Evolutionary conservation across 345 rosid genomes (phyloP), one percentile per base, ranked within the genome.

Genomic region (Dovyalis caffra): DNA sequence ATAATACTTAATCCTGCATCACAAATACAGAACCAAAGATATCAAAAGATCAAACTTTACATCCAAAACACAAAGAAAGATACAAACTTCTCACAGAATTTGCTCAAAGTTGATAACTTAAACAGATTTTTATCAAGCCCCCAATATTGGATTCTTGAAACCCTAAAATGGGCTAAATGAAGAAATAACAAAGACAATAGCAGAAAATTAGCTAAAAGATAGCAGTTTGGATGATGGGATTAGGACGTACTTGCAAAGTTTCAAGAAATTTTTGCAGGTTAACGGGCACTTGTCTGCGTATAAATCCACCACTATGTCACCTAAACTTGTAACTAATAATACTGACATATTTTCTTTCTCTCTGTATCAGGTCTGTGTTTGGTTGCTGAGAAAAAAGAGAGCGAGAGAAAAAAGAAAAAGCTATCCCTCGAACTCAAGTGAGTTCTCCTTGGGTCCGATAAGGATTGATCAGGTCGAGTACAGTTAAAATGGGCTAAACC

Each of bases 241-340:
- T 43, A 43, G 28, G 43, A 60, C 80, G 70, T 47, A 87, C 99
- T 84, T 93, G 98, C 99, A 95, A 75, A 95, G 97, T 87, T 95
- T 95, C 84, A 95, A 83, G 83, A 95, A 93, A 82, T 90, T 95
- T 77, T 95, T 93, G 88, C 86, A 87, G 57, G 98, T 93, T 40
- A 95, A 77, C 4, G 96, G 98, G 62, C 99, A 95, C 79, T 83
- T 85, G 21, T 80, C 87, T 0, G 93, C 64, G 63, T 76, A 77
- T 68, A 95, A 81, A 80, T 93, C 99, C 26, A 95, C 85, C 20
- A 90, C 94, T 14, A 95, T 64, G 37, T 95, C 97, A 15, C 99
- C 97, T 56, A 93, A 79, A 72, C 98, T 95, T 25, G 99, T 95
- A 31, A 84, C 89, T 53, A 93, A 76, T 29, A 91, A 83, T 75